Evolutionary conservation across 148 eudicot genomes (phyloP).

Genomic region (Silene conica): DNA sequence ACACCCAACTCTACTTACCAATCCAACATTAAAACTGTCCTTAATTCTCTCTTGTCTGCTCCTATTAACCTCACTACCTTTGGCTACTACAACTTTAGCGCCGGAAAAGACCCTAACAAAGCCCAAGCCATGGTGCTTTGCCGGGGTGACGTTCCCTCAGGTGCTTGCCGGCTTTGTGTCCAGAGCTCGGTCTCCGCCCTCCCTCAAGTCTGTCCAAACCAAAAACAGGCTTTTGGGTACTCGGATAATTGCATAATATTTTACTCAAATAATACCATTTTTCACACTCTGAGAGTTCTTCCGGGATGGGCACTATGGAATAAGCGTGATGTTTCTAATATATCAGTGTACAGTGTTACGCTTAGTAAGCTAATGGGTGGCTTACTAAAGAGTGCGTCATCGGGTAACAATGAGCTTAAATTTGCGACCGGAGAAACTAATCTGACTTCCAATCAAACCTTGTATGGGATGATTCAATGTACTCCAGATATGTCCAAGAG

Average conservation of each 20-base stretch:
- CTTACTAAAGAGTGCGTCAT: slow-evolving; percentile 19
- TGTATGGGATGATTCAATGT: slow-evolving; percentile 33
- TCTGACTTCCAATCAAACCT: not conserved
- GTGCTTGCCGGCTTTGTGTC: slow-evolving; percentile 22
- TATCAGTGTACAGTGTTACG: not conserved
- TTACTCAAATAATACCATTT: slow-evolving; percentile 6
- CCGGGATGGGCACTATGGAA: not conserved
- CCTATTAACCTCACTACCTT: slow-evolving; percentile 24
- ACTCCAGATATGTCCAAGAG: slow-evolving; percentile 19
- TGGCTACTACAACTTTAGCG: slow-evolving; percentile 41
- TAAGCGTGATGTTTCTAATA: not conserved
- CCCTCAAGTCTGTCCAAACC: slow-evolving; percentile 17
- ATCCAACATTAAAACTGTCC: slow-evolving; percentile 23
- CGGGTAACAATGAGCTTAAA: slow-evolving; percentile 25
- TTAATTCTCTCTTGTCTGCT: slow-evolving; percentile 17
- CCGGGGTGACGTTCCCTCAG: slow-evolving; percentile 16
- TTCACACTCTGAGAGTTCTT: not conserved
- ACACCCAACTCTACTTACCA: slow-evolving; percentile 28
- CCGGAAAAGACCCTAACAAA: slow-evolving; percentile 27
- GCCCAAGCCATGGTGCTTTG: slow-evolving; percentile 29
- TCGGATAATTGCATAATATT: slow-evolving; percentile 22
- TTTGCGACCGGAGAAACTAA: slow-evolving; percentile 24
- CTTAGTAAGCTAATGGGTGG: not conserved
- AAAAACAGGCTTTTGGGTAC: slow-evolving; percentile 22
- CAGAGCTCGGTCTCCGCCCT: slow-evolving; percentile 1